Conservation (phyloP, 257 asterid species). For the Striga asiatica region DNA sequence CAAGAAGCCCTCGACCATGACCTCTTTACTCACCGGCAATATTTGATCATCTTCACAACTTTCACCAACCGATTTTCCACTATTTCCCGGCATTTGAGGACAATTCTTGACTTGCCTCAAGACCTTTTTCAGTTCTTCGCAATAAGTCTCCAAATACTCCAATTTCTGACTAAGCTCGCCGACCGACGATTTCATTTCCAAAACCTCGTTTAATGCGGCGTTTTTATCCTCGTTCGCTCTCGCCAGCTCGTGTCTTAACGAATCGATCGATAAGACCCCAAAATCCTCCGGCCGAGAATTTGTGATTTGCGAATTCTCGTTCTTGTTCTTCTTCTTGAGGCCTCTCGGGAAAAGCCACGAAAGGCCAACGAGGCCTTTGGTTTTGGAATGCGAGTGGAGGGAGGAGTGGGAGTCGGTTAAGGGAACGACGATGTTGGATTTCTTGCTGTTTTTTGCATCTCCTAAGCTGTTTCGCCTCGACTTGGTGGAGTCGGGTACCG, state of each 20-base stretch:
- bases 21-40: constrained; percentile 46
- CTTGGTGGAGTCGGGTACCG: constrained; percentile 30
- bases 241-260: constrained; percentile 34
- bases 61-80: constrained; percentile 16
- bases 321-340: constrained; percentile 52
- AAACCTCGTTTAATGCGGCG: constrained; percentile 39
- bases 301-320: constrained; percentile 29
- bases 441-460: constrained; percentile 34
- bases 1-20: constrained; percentile 54
- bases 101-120: constrained; percentile 25
- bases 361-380: constrained; percentile 36
- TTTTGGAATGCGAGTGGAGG: constrained; percentile 37
- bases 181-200: constrained; percentile 47
- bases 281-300: constrained; percentile 27
- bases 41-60: constrained; percentile 23
- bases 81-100: constrained; percentile 17
- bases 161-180: constrained; percentile 46
- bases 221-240: constrained; percentile 48
- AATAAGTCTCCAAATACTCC: constrained; percentile 49
- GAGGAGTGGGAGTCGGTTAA: constrained; percentile 44
- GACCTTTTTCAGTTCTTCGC: constrained; percentile 59
- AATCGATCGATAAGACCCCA: constrained; percentile 30
- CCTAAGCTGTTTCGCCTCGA: constrained; percentile 45
- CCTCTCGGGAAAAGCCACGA: constrained; percentile 53
- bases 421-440: constrained; percentile 37